phyloP scores from a whole-genome alignment of 306 rosid genomes.

The Urtica urens region DNA sequence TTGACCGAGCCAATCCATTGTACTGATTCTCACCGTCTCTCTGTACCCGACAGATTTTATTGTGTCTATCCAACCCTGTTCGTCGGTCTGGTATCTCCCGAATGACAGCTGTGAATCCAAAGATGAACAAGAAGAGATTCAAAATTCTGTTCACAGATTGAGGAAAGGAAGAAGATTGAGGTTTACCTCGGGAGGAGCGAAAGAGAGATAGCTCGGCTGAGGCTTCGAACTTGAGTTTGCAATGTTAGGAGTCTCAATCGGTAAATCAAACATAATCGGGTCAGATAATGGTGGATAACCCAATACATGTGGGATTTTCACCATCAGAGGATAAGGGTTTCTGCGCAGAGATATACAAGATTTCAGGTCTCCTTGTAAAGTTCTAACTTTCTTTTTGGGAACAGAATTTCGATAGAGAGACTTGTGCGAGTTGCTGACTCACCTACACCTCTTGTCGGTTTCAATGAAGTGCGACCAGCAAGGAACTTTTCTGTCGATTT shows the following conservation, averaged over 20 bases:
- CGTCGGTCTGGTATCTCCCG: constrained; percentile 70
- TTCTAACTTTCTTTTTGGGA: too few species aligned
- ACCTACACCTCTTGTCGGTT: constrained; percentile 54
- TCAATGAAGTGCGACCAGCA: constrained; percentile 85
- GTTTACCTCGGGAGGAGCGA: constrained; percentile 92
- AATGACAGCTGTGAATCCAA: constrained; percentile 58
- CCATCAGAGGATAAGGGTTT: constrained; percentile 57
- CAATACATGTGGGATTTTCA: constrained; percentile 42
- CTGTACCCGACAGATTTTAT: constrained; percentile 52
- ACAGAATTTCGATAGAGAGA: too few species aligned
- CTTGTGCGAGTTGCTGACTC: too few species aligned
- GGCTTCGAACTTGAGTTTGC: constrained; percentile 38
- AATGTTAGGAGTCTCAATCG: constrained; percentile 54
- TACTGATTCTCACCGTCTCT: constrained; percentile 55
- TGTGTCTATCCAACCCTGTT: constrained; percentile 85
- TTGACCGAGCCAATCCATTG: constrained; percentile 98
- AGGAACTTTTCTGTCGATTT: constrained; percentile 67
- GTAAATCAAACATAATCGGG: constrained; percentile 37
- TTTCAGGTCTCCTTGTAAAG: not conserved
- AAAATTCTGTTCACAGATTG: constrained; percentile 7
- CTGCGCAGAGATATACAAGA: constrained; percentile 30
- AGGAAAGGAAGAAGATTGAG: constrained; percentile 13
- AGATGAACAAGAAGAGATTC: not conserved
- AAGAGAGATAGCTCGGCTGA: constrained; percentile 62
- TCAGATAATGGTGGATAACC: constrained; percentile 65